phyloP scores from a whole-genome alignment of 192 early-diverging fungal species.

The Spinellus fusiger region DNA sequence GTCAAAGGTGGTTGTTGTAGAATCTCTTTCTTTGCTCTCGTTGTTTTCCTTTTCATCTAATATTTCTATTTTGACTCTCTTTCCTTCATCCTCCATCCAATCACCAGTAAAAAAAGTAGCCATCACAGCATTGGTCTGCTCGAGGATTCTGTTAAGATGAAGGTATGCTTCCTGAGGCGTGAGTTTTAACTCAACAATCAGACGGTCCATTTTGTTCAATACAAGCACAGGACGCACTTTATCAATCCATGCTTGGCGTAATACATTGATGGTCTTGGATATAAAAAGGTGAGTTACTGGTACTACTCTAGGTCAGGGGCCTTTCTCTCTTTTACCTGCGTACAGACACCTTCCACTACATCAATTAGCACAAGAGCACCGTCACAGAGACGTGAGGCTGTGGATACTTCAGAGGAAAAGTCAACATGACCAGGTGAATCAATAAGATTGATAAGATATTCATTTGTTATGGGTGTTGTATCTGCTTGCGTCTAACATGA shows the following conservation, averaged over 20 bases:
- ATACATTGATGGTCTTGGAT: conserved; percentile 82
- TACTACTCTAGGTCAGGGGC: background rate
- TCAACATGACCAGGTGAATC: conserved; percentile 99
- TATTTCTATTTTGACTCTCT: conserved; percentile 42
- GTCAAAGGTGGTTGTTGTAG: conserved; percentile 46
- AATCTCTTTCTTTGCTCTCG: conserved; percentile 39
- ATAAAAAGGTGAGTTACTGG: background rate
- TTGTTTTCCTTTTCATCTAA: background rate
- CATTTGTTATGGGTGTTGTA: conserved; percentile 32
- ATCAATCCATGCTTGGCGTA: conserved; percentile 92
- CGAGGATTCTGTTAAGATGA: conserved; percentile 91
- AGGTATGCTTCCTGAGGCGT: conserved; percentile 87
- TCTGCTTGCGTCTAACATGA: background rate
- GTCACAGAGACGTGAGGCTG: conserved; percentile 95
- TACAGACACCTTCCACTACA: conserved; percentile 97
- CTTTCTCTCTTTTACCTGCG: conserved; percentile 56
- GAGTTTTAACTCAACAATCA: conserved; percentile 91
- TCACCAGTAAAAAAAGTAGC: conserved; percentile 93
- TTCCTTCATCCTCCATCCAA: conserved; percentile 72
- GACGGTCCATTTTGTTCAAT: conserved; percentile 96
- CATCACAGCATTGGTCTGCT: conserved; percentile 95
- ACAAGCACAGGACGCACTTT: conserved; percentile 90
- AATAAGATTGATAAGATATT: conserved; percentile 94
- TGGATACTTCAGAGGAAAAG: conserved; percentile 97
- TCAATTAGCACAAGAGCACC: conserved; percentile 94